phyloP scores from a whole-genome alignment of 83 land plant genomes.

The Diphasiastrum complanatum region DNA sequence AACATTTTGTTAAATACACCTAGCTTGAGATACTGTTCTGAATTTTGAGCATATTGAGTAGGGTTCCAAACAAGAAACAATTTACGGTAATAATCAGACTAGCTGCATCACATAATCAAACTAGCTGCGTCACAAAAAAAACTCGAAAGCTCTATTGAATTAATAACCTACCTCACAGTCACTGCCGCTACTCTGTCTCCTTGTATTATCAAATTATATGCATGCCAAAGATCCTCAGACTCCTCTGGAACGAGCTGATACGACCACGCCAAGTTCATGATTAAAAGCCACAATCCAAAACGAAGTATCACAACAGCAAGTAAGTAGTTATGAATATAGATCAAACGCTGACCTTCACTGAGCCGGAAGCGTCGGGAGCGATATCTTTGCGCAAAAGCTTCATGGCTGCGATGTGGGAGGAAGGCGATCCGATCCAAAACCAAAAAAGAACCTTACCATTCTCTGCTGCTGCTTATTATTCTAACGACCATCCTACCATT shows the following conservation, averaged over 20 bases:
- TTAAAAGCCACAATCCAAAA: neutral
- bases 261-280: neutral
- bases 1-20: too few species aligned
- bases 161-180: conserved; percentile 57
- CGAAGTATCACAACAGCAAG: neutral
- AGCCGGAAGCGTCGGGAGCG: neutral
- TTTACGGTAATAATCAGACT: too few species aligned
- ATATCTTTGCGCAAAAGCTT: conserved; percentile 5
- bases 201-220: conserved; percentile 57
- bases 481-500: too few species aligned
- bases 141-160: too few species aligned
- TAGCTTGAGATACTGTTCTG: too few species aligned
- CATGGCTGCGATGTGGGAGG: neutral
- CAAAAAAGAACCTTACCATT: too few species aligned
- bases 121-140: too few species aligned
- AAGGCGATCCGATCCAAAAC: too few species aligned
- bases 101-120: too few species aligned
- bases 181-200: conserved; percentile 68
- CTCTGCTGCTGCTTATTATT: too few species aligned
- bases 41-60: too few species aligned
- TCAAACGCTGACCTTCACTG: conserved; percentile 1
- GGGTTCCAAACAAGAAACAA: too few species aligned
- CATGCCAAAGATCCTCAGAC: conserved; percentile 83
- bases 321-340: neutral
- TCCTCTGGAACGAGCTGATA: conserved; percentile 90